Evolutionary conservation across 495 filamentous ascomycete species (phyloP), one percentile per base, ranked within the genome.

Genomic region (Lophium mytilinum): DNA sequence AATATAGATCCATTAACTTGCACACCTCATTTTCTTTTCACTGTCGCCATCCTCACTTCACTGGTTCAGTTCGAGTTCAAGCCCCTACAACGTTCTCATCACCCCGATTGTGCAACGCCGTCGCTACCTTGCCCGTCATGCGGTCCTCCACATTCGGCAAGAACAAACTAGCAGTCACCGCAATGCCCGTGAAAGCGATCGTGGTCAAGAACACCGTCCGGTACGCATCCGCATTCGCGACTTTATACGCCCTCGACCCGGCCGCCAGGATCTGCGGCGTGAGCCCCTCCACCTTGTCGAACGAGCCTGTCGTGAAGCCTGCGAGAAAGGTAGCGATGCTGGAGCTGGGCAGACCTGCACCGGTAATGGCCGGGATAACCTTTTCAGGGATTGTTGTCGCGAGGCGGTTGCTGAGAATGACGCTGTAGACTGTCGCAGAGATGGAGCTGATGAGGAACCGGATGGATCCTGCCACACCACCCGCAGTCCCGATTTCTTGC

Each of bases 151-250:
- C 34, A 43, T 64, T 53, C 33, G 56, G 54, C 14, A 48, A 41
- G 41, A 66, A 64, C 14, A 57, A 57, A 33, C 39, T 58, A 21
- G 57, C n/a, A 21, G 61, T 48, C 6, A 66, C 10, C 5, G 53
- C 64, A 50, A 67, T 17, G 12, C 49, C 62, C n/a, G 41, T 53
- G 37, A 64, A 65, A 21, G 54, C 58, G 43, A 64, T 61, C 3
- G 60, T 59, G 4, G 40, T 46, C 17, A 67, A 42, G 40, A 52
- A 67, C 30, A 64, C 62, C 0, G 54, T 59, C 4, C 57, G 37
- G 51, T 62, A 67, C 14, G 64, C 57, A 14, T 64, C 50, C 49
- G 46, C 18, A 45, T 54, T 62, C n/a, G 57, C 64, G n/a, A 51
- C 46, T 36, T 50, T 39, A 53, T 62, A 64, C 11, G 64, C 62